Conservation (phyloP, 2,329 filamentous ascomycete species). For the Exophiala calicioides region DNA sequence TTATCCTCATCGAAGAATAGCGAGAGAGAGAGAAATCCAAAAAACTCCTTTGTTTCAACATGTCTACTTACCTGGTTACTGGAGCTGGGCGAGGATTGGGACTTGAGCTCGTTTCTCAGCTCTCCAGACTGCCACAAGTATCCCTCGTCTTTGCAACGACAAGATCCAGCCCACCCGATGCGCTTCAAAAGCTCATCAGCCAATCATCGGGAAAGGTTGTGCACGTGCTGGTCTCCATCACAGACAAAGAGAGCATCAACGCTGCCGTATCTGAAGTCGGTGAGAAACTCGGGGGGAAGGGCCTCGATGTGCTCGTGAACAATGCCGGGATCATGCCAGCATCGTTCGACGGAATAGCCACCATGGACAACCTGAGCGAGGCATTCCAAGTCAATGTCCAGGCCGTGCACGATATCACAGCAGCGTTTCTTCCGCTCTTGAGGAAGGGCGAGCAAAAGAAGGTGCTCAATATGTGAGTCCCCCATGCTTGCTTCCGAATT, state of each 20-base stretch:
- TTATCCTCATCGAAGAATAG: too few relatives aligned
- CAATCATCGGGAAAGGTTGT: constrained; percentile 40
- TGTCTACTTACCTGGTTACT: constrained; percentile 32
- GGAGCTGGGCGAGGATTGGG: constrained; percentile 39
- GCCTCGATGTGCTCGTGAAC: constrained; percentile 51
- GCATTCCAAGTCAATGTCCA: constrained; percentile 48
- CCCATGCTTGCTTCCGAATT: too few relatives aligned
- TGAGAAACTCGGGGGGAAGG: constrained; percentile 37
- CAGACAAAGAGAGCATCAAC: constrained; percentile 38
- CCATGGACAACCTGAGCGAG: constrained; percentile 40
- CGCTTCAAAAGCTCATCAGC: constrained; percentile 40
- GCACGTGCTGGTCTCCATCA: constrained; percentile 43
- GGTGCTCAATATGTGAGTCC: constrained; percentile 49
- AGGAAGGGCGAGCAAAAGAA: constrained; percentile 44
- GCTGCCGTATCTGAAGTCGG: constrained; percentile 40
- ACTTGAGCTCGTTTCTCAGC: constrained; percentile 37
- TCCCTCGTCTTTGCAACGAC: constrained; percentile 45
- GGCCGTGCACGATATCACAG: constrained; percentile 43
- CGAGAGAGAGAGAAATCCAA: too few relatives aligned
- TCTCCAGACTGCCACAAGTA: constrained; percentile 40
- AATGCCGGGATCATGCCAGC: constrained; percentile 43
- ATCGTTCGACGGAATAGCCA: constrained; percentile 22
- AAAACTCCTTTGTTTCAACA: too few relatives aligned
- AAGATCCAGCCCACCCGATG: constrained; percentile 37
- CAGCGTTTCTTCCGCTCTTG: constrained; percentile 43